Percentiles rank a stretch among this genome's conserved stretches.
Conservation (phyloP, 805 yeast genomes). For the Dipodascus albidus region DNA sequence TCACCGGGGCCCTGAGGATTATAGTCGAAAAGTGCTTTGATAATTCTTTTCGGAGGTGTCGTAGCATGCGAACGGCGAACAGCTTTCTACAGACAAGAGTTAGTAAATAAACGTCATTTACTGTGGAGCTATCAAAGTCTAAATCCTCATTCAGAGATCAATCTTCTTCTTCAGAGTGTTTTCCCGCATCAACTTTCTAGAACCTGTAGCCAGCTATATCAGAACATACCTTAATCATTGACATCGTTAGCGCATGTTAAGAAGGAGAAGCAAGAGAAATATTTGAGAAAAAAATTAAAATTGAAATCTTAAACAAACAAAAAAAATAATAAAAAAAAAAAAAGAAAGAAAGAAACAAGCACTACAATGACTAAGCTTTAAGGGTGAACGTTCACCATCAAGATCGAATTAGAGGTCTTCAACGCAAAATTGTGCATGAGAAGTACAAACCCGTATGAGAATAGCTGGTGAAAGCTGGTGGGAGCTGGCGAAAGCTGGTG, state of each 20-base stretch:
- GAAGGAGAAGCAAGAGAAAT: background rate
- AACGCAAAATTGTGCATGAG: no score
- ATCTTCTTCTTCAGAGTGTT: no score
- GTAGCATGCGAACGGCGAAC: constrained; percentile 15
- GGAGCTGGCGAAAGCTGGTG: no score
- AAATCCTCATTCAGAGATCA: no score
- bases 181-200: no score
- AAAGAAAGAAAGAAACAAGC: no score
- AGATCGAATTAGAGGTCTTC: background rate
- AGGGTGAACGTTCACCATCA: background rate
- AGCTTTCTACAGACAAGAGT: constrained; percentile 5
- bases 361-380: background rate
- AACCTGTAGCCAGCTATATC: no score
- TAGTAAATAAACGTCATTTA: no score
- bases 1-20: constrained; percentile 77
- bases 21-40: constrained; percentile 71
- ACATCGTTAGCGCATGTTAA: background rate
- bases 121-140: no score
- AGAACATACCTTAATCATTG: background rate
- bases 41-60: constrained; percentile 65
- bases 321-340: no score
- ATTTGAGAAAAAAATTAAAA: background rate
- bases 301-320: background rate
- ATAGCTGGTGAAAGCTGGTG: no score
- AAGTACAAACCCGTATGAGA: no score